phyloP scores from a whole-genome alignment of 495 filamentous ascomycete genomes.

The Trichodelitschia bisporula region DNA sequence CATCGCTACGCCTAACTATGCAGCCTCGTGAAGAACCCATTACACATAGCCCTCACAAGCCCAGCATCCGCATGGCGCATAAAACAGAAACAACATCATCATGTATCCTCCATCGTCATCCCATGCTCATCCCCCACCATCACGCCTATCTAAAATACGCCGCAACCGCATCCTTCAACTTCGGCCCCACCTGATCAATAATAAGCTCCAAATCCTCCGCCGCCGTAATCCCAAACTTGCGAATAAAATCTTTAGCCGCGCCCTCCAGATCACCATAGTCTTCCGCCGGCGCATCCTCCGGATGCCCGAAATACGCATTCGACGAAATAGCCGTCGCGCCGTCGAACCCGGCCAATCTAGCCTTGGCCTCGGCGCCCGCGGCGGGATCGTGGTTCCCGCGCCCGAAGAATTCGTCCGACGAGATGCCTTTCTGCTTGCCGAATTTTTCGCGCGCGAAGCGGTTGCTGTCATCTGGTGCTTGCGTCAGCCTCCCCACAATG shows the following conservation, averaged over 20 bases:
- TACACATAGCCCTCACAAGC: too few relatives aligned
- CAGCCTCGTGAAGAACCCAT: too few relatives aligned
- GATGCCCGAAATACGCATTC: conserved; percentile 87
- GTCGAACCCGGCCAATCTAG: conserved; percentile 72
- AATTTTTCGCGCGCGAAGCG: conserved; percentile 62
- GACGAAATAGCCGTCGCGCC: conserved; percentile 79
- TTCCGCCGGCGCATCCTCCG: conserved; percentile 32
- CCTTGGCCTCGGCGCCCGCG: conserved; percentile 64
- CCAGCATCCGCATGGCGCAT: too few relatives aligned
- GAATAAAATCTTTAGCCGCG: conserved; percentile 84
- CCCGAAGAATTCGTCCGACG: conserved; percentile 93
- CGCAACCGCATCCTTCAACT: conserved; percentile 70
- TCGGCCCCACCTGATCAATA: conserved; percentile 45
- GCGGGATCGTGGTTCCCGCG: conserved; percentile 62
- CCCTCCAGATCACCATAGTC: conserved; percentile 67
- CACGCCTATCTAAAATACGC: conserved; percentile 74
- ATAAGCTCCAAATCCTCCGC: conserved; percentile 88
- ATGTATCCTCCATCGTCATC: too few relatives aligned
- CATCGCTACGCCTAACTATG: too few relatives aligned
- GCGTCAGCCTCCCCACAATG: too few relatives aligned
- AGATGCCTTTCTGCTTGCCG: conserved; percentile 82
- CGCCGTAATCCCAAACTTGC: conserved; percentile 83
- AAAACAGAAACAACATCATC: too few relatives aligned
- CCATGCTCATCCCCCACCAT: too few relatives aligned
- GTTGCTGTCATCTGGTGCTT: conserved; percentile 36